These are phyloP conservation scores for Penicillium robsamsonii DNA, from an alignment of 495 filamentous ascomycete species.

Conservation along the genomic window DNA sequence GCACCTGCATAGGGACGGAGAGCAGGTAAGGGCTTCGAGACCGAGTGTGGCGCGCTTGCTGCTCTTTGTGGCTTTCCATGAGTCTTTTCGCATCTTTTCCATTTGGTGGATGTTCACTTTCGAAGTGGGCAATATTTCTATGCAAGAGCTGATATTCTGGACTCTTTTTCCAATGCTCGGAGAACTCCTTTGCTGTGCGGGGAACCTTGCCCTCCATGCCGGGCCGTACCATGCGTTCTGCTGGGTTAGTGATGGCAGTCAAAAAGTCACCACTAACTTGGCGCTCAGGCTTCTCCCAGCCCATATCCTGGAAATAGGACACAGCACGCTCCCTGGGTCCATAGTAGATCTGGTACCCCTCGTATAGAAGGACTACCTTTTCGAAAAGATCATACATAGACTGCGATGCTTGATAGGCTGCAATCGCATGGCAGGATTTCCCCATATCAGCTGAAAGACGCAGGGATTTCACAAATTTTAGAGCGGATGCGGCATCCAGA, in stretches of 20 bases:
- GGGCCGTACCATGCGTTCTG: conserved; percentile 54
- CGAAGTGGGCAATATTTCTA: conserved; percentile 45
- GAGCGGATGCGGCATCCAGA: conserved; percentile 77
- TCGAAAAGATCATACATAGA: conserved; percentile 71
- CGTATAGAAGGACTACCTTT: conserved; percentile 58
- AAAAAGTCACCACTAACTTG: conserved; percentile 67
- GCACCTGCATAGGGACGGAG: conserved; percentile 45
- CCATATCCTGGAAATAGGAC: conserved; percentile 58
- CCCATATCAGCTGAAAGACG: conserved; percentile 71
- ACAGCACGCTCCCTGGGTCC: conserved; percentile 55
- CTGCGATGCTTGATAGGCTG: conserved; percentile 79
- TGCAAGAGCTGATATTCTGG: conserved; percentile 45
- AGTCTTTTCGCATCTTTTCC: conserved; percentile 27
- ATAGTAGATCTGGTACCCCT: conserved; percentile 63
- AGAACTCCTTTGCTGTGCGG: conserved; percentile 66
- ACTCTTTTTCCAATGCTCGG: conserved; percentile 54
- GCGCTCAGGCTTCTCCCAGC: conserved; percentile 55
- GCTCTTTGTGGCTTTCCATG: conserved; percentile 23
- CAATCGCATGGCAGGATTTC: conserved; percentile 73
- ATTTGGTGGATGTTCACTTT: conserved; percentile 20
- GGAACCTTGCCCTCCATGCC: conserved; percentile 65
- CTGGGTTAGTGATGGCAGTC: conserved; percentile 65
- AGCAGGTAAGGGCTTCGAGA: conserved; percentile 41
- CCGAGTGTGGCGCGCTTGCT: conserved; percentile 35
- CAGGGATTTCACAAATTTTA: conserved; percentile 65